Evolutionary conservation across 2,329 filamentous ascomycete species (phyloP), one percentile per base, ranked within the genome.

Genomic region (Aspergillus novofumigatus): DNA sequence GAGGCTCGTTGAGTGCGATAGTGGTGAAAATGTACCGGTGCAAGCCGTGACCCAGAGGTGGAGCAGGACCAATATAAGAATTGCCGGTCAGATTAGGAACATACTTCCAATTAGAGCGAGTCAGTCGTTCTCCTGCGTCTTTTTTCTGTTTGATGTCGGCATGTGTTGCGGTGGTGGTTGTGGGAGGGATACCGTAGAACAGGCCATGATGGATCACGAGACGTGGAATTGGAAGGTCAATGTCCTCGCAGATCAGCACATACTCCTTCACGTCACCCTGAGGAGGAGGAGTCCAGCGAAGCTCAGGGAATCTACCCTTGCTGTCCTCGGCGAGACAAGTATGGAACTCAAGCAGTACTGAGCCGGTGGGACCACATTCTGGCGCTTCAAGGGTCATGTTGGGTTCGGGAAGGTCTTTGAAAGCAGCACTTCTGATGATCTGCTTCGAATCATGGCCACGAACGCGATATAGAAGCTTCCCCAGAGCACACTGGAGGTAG

Each of bases 11-110:
- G 29, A 74, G 63, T 5, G 69, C 69, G 4, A 73, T 56, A 10
- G 73, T 60, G 8, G 69, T 67, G 52, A 65, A 73, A 20, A 72
- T 59, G 49, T 72, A 74, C 8, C 70, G 66, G 59, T 75, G 72
- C 4, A 47, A 45, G 11, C 71, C 71, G 41, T 74, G 70, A 0
- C 68, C 71, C 26, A 66, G 59, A 6, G 69, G 64, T 4, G 71
- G 64, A 10, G 58, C 63, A 7, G 71, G 67, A 6, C 65, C 65
- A 3, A 59, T 51, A 47, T 73, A 75, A 1, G 69, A 52, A 1
- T 49, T 55, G 1, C 64, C 62, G 8, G 58, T 57, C 0, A 64
- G 9, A 50, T 68, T 72, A 20, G 69, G 67, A 42, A 69, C 62
- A 50, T 65, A 73, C 0, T 61, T 60, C 64, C 68, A 72, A 8